Conservation (phyloP, 73 alveolate genomes). For the Paramecium sexaurelia region DNA sequence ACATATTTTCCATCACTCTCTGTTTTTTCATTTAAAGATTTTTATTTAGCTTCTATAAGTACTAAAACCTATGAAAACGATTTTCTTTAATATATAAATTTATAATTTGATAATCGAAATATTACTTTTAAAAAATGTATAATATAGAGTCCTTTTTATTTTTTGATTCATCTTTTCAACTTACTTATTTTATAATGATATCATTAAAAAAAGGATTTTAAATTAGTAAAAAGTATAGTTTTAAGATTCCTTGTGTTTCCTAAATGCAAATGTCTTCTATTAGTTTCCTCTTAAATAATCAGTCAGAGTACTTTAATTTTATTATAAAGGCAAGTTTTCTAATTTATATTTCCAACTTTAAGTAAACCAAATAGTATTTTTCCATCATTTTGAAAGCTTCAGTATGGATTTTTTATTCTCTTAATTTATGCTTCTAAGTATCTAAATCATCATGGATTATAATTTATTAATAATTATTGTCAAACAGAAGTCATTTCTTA, state of each 20-base stretch:
- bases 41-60: constrained; percentile 50
- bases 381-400: constrained; percentile 78
- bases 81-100: constrained; percentile 24
- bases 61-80: constrained; percentile 31
- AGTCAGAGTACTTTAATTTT: constrained; percentile 37
- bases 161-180: constrained; percentile 14
- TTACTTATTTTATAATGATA: not conserved
- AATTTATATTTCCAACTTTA: constrained; percentile 68
- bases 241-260: not conserved
- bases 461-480: not conserved
- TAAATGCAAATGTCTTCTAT: not conserved
- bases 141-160: not conserved
- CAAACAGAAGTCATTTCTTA: not conserved
- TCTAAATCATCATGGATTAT: constrained; percentile 4
- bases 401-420: constrained; percentile 67
- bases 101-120: not conserved
- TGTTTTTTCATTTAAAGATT: constrained; percentile 23
- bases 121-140: constrained; percentile 13
- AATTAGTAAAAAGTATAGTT: not conserved
- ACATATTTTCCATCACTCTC: constrained; percentile 10
- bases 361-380: constrained; percentile 72
- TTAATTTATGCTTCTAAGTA: not conserved
- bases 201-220: not conserved
- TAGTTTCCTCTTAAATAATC: not conserved
- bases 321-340: constrained; percentile 10